Base-by-base conservation (phyloP, 2,329 filamentous ascomycete species). In the Phialophora tarda region DNA sequence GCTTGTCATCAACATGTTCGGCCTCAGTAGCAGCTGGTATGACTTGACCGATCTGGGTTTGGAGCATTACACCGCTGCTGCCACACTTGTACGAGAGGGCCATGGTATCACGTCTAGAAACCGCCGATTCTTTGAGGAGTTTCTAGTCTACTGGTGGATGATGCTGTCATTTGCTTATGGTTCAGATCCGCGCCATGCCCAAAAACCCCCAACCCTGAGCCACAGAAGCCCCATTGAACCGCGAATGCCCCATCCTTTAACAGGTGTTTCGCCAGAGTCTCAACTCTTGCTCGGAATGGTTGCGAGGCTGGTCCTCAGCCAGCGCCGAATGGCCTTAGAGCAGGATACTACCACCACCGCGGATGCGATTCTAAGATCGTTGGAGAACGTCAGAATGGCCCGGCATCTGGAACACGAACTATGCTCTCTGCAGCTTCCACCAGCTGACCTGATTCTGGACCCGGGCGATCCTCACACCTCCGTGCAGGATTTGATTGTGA, bases 101-200 rank as follows among this genome's bases (percentile, higher is more conserved):
- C 53, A 30, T 34, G 53, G 17, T 12, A n/a, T 59, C 8, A 23
- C 54, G 14, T 32, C 41, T 11, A 47, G 28, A 34, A 21, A 32
- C 6, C 14, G 32, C 21, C 56, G 41, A 24, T 64, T 53, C 62
- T 60, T 59, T n/a, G 21, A 41, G 4, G 55, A 64, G 41, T 59
- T 38, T 32, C 30, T 64, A 26, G 34, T 59, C 11, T 64, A 64
- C 38, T 64, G 62, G 62, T 64, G 62, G 62, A 64, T 64, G 62
- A 59, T 59, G 30, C 56, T 64, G 5, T 59, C 55, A 14, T 64
- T 64, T 41, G 56, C 56, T 12, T 48, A 11, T n/a, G 23, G 48
- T 23, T 28, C 62, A 14, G 24, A 26, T 7, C 6, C 23, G 8
- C 12, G 41, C 6, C 12, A n/a, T 4, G 12, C 59, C 28, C 23